phyloP scores from a whole-genome alignment of 192 early-diverging fungal species.

The Coemansia sp. region DNA sequence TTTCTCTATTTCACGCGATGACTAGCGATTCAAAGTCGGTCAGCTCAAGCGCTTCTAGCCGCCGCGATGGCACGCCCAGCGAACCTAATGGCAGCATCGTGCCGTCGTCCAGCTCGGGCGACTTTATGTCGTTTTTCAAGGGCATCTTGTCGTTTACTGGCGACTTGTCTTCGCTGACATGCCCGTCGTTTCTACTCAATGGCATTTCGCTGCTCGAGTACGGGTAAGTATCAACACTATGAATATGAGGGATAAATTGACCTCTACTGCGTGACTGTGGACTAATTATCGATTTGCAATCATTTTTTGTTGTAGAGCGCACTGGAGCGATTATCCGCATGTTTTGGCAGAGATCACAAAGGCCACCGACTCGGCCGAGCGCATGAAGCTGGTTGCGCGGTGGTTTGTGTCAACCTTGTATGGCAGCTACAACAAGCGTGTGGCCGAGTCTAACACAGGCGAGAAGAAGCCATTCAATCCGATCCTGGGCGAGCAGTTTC shows the following conservation, averaged over 20 bases:
- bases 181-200: slow-evolving; percentile 75
- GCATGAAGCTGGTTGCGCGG: slow-evolving; percentile 65
- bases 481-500: slow-evolving; percentile 68
- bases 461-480: slow-evolving; percentile 79
- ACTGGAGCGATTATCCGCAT: slow-evolving; percentile 64
- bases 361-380: slow-evolving; percentile 58
- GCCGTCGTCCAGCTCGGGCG: slow-evolving; percentile 61
- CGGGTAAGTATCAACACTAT: slow-evolving; percentile 41
- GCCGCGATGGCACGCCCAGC: slow-evolving; percentile 13
- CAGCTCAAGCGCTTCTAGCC: slow-evolving; percentile 14
- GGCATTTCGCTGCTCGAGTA: slow-evolving; percentile 80
- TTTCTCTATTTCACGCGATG: slow-evolving; percentile 17
- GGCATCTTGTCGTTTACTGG: slow-evolving; percentile 76
- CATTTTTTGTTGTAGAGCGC: slow-evolving; percentile 26
- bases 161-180: slow-evolving; percentile 75
- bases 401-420: slow-evolving; percentile 83
- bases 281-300: too few relatives aligned
- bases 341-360: slow-evolving; percentile 67
- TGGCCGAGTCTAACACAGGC: slow-evolving; percentile 62
- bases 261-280: too few relatives aligned
- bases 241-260: not conserved
- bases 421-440: slow-evolving; percentile 71
- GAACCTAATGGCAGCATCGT: slow-evolving; percentile 53
- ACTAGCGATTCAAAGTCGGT: slow-evolving; percentile 44
- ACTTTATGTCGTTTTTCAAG: slow-evolving; percentile 65